phyloP scores from a whole-genome alignment of 768 basidiomycete species.

The Leccinellum albellum region DNA sequence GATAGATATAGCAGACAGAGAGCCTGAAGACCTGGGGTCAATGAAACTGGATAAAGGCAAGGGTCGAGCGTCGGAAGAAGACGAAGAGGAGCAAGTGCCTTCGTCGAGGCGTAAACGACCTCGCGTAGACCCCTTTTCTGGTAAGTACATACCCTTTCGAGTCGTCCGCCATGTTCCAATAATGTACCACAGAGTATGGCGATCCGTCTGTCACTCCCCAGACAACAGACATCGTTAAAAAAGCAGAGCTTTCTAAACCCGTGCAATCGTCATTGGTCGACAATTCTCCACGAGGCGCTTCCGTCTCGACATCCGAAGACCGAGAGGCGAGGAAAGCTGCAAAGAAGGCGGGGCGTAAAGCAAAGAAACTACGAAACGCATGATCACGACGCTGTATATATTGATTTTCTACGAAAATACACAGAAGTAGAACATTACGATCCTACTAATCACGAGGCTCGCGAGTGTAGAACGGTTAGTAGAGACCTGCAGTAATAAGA shows the following conservation, averaged over 20 bases:
- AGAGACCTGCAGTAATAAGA: constrained; percentile 9
- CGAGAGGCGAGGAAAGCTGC: constrained; percentile 22
- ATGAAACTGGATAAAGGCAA: constrained; percentile 32
- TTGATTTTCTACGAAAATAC: constrained; percentile 13
- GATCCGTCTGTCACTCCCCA: constrained; percentile 7
- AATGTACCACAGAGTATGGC: constrained; percentile 29
- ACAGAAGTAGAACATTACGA: constrained; percentile 12
- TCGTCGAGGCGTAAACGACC: constrained; percentile 48
- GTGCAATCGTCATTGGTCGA: background rate
- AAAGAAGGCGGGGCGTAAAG: constrained; percentile 37
- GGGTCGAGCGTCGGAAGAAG: constrained; percentile 33
- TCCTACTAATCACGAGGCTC: constrained; percentile 8
- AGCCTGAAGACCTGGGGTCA: background rate
- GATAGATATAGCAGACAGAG: constrained; percentile 6
- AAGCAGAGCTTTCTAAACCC: background rate
- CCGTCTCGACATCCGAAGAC: constrained; percentile 21
- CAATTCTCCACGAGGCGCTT: constrained; percentile 19
- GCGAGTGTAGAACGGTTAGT: constrained; percentile 16
- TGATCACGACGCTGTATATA: constrained; percentile 6
- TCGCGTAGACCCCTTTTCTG: constrained; percentile 63
- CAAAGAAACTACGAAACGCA: constrained; percentile 18
- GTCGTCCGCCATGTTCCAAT: background rate
- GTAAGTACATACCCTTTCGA: constrained; percentile 29
- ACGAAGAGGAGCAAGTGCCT: constrained; percentile 2
- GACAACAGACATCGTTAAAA: constrained; percentile 7